Conservation (phyloP, 2,329 filamentous ascomycete species). For the Emmonsia crescens region DNA sequence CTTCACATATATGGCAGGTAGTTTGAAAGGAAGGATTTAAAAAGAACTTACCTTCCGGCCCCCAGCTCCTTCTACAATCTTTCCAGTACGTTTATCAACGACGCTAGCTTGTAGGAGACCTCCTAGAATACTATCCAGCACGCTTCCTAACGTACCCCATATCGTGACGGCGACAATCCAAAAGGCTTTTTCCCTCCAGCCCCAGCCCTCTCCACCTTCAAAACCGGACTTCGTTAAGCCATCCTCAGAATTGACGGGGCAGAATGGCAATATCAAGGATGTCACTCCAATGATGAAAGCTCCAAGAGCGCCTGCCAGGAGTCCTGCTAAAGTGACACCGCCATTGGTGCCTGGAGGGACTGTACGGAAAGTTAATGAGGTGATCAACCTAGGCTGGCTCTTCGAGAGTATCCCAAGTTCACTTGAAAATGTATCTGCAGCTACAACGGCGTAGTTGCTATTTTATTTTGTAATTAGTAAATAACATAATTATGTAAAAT, state of each 20-base stretch:
- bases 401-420: slow-evolving; percentile 85
- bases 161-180: slow-evolving; percentile 49
- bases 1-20: background rate
- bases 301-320: slow-evolving; percentile 63
- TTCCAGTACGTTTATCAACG: slow-evolving; percentile 69
- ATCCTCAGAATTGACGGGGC: slow-evolving; percentile 23
- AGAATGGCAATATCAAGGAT: slow-evolving; percentile 61
- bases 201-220: slow-evolving; percentile 30
- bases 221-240: slow-evolving; percentile 16
- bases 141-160: slow-evolving; percentile 67
- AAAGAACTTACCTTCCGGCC: slow-evolving; percentile 45
- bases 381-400: slow-evolving; percentile 70
- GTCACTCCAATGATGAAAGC: slow-evolving; percentile 59
- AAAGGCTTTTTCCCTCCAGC: slow-evolving; percentile 43
- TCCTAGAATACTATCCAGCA: slow-evolving; percentile 80
- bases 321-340: slow-evolving; percentile 66
- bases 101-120: slow-evolving; percentile 79
- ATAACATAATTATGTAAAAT: background rate
- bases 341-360: slow-evolving; percentile 92
- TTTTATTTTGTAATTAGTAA: background rate
- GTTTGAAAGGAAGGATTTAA: background rate
- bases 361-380: slow-evolving; percentile 59
- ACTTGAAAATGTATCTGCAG: slow-evolving; percentile 88
- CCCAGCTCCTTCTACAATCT: slow-evolving; percentile 78
- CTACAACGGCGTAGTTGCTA: slow-evolving; percentile 76